Evolutionary conservation across 2,329 filamentous ascomycete species (phyloP), one percentile per base, ranked within the genome.

Genomic region (Neurospora crassa): DNA sequence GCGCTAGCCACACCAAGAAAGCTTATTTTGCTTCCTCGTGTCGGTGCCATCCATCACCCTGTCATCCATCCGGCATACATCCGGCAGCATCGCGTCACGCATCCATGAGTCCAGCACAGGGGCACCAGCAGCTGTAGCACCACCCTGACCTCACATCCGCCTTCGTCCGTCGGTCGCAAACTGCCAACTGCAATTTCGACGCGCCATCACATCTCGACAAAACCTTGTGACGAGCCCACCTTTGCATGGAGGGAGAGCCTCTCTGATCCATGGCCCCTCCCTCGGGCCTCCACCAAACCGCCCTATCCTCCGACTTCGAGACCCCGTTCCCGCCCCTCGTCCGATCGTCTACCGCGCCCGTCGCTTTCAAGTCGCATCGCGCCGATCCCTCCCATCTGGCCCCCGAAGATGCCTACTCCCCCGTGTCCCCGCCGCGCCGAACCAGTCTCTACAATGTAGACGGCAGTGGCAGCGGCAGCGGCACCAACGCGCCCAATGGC

Each of bases 361-460:
- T 77, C 63, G 78, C 79, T 45, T 74, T 78, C 70, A 75, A 70
- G 34, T 78, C 78, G 29, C 78, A 80, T 40, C 84, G 84, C 67
- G 80, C 84, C 70, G 88, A 90, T 76, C 89, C 90, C 40, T 90
- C 87, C 69, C 90, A 90, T 74, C 89, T 97, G 59, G 91, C 92
- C 4, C 93, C 93, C 18, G 91, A 95, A 82, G 93, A 97, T 87
- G 93, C 93, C 70, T 92, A 93, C 81, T 86, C 89, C 77, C 82
- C 86, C 16, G 80, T 85, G 18, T 89, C 90, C 1, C 88, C 90
- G 45, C 88, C 89, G 5, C 86, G 88, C 78, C 84, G 80, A 75
- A 82, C 79, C 68, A 82, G 81, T 70, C 82, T 79, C 43, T 83
- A 59, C 24, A 59, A 59, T 7, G 47, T 77, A 76, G 81, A 85